Evolutionary conservation across 139 green algal genomes (phyloP), one percentile per base, ranked within the genome.

Genomic region (Nannochloris sp.): DNA sequence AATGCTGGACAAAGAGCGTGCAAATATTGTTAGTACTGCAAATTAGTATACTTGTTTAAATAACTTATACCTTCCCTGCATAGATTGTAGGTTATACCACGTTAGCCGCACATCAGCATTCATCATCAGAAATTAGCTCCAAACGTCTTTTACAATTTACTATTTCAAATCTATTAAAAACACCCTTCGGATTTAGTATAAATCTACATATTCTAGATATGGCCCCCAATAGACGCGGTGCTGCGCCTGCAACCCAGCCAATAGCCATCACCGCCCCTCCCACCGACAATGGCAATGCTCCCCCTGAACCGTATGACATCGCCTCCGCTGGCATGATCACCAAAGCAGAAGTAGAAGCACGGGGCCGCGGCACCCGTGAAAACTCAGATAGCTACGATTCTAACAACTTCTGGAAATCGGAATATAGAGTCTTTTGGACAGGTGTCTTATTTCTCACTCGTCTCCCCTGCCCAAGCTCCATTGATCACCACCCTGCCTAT

Each of bases 391-490:
- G 44, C 4, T 76, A 83, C n/a, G 42, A 68, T 23, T n/a, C 31
- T 35, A 32, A 54, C 2, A 24, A 39, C 36, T 27, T 65, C 13
- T 44, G 53, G 36, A 38, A 32, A 19, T 54, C 29, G 12, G 77
- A 84, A 62, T 38, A 65, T 23, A 71, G 78, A 2, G 71, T 81
- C 0, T 84, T 80, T 25, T 84, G 79, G 63, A 84, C 64, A 62
- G 71, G 71, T 13, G 46, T 83, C 23, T 83, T 82, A 67, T 85
- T 85, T 62, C 60, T 85, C 33, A 85, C 79, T 8, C 61, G 79
- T 10, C 54, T 85, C 35, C 79, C 76, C 2, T 54, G 46, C 12
- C 77, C 77, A 1, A 31, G 14, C 25, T 76, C 65, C 57, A 54
- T 44, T 36, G 79, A 85, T 63, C 79, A 85, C 69, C 77, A 85